These are phyloP conservation scores for Aquilaria yunnanensis DNA, from an alignment of 345 rosid species.

Conservation along the genomic window DNA sequence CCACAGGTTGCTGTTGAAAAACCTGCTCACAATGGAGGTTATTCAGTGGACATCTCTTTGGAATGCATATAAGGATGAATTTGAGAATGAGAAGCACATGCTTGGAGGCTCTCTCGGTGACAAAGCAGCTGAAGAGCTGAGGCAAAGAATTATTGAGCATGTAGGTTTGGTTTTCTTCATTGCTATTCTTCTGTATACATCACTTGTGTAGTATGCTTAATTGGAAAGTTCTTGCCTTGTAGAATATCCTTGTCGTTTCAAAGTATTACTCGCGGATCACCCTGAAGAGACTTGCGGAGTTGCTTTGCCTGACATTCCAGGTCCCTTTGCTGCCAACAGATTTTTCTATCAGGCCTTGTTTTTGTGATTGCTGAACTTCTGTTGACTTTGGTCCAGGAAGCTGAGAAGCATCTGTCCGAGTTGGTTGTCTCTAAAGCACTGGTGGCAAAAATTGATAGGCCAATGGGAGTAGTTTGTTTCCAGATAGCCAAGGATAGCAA, in stretches of 20 bases:
- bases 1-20: conserved; percentile 69
- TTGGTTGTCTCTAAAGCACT: conserved; percentile 97
- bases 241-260: conserved; percentile 97
- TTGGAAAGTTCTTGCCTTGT: conserved; percentile 21
- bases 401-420: conserved; percentile 95
- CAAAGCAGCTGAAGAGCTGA: conserved; percentile 93
- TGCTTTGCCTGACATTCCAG: conserved; percentile 79
- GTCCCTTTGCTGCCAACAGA: conserved; percentile 19
- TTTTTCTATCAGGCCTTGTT: too few relatives aligned
- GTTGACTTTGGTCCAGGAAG: conserved; percentile 42
- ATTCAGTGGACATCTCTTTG: conserved; percentile 95
- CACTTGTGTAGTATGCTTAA: not conserved
- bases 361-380: not conserved
- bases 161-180: conserved; percentile 27
- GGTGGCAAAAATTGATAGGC: conserved; percentile 92
- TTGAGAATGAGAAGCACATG: conserved; percentile 76
- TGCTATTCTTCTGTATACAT: not conserved
- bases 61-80: conserved; percentile 76
- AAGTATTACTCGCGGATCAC: conserved; percentile 90
- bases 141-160: conserved; percentile 90
- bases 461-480: conserved; percentile 71
- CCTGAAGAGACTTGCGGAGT: conserved; percentile 81
- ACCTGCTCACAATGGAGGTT: conserved; percentile 96
- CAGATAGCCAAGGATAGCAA: conserved; percentile 77
- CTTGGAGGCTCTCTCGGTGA: conserved; percentile 85